Evolutionary conservation across 2,329 filamentous ascomycete genomes (phyloP).

Genomic region (Fusarium sterilihyphosum): DNA sequence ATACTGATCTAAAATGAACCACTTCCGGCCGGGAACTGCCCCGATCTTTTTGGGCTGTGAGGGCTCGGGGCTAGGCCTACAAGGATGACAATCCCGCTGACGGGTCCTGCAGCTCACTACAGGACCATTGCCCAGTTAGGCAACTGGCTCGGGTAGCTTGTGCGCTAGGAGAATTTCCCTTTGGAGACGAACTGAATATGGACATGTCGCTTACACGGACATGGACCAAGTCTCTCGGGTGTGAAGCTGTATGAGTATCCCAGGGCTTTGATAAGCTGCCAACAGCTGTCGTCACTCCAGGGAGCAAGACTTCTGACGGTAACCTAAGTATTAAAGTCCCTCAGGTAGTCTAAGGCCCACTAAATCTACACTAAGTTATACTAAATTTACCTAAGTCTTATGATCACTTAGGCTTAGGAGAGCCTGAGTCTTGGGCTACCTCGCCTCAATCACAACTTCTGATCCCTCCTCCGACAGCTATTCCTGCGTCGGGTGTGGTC

Average conservation of each 20-base stretch:
- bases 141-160: not conserved
- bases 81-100: not conserved
- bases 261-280: no score
- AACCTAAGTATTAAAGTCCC: no score
- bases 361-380: no score
- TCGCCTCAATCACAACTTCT: no score
- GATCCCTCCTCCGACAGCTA: not conserved
- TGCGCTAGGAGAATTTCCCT: not conserved
- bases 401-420: no score
- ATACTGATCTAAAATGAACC: not conserved
- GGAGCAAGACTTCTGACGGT: no score
- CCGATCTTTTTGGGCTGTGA: not conserved
- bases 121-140: not conserved
- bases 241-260: not conserved
- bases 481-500: fast-evolving
- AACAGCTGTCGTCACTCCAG: no score
- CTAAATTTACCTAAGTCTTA: no score
- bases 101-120: not conserved
- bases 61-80: not conserved
- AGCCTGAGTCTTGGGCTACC: no score
- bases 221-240: not conserved
- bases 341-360: no score
- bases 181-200: not conserved
- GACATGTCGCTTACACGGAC: not conserved
- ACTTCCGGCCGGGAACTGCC: not conserved